Evolutionary conservation across 2,329 filamentous ascomycete genomes (phyloP), one percentile per base, ranked within the genome.

Genomic region (Fusarium bulbicola): DNA sequence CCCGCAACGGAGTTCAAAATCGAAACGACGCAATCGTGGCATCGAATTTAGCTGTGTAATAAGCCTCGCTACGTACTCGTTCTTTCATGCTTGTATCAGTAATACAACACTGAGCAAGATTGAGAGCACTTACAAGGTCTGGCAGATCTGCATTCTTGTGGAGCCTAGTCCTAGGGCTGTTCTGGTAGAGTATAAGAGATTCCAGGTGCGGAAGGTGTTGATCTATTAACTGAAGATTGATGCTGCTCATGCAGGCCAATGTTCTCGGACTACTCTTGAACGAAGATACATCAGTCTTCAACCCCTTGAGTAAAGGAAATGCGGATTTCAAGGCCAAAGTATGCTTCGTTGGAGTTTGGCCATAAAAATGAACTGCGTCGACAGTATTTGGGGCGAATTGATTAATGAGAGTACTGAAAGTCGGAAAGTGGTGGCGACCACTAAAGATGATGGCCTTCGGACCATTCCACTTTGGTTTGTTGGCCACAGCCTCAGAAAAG

Each of bases 331-430:
- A 36, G 34, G 34, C 16, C 34, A 18, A 36, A 36, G 1, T 0
- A 36, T 36, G 15, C 1, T 1, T 10, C 0, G 0, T 5, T 18
- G 15, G 0, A 36, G 16, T 6, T 4, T 36, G 24, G 24, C 24
- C 24, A 24, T 24, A 24, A 24, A 24, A 24, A 24, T 24, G 34
- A 36, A 36, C 34, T 36, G 16, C 9, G 3, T 36, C 5, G 16
- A 36, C 16, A 36, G 34, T 36, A 2, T 36, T 36, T 6, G 34
- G 4, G 16, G 34, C 1, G 16, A 36, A 36, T 36, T 36, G 34
- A 0, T 36, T 36, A 10, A 36, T 36, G 34, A 36, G 34, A 1
- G 34, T 1, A 16, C 0, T 36, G 16, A 36, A 36, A 18, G 5
- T 36, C 3, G 1, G 15, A 24, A 24, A 24, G 24, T 24, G 24